Percentiles rank a stretch among this genome's conserved stretches.
These are phyloP conservation scores for Phytophthora fragariaefolia DNA, from an alignment of 352 stramenopile genomes.

Conservation along the genomic window DNA sequence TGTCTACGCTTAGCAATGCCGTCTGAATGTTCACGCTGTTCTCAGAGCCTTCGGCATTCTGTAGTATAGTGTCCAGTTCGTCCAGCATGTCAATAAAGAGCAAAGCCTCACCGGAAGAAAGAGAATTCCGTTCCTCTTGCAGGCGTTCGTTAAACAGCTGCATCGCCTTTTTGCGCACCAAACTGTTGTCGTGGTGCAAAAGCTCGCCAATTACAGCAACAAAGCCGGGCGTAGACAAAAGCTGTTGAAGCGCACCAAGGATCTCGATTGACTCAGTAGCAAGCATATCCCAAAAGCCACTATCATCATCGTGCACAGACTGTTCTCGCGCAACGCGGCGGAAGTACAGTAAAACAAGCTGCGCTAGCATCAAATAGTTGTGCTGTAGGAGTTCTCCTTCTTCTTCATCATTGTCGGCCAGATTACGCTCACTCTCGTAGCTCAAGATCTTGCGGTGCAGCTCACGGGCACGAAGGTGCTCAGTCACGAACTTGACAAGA, in stretches of 20 bases:
- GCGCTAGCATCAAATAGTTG: constrained; percentile 80
- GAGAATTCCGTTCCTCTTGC: constrained; percentile 61
- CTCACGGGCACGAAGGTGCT: constrained; percentile 68
- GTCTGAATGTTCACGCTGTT: constrained; percentile 86
- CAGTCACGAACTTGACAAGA: constrained; percentile 72
- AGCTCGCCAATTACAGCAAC: constrained; percentile 86
- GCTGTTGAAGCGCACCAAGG: constrained; percentile 76
- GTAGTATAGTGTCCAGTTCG: constrained; percentile 76
- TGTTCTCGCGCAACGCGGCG: constrained; percentile 76
- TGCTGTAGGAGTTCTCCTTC: constrained; percentile 67
- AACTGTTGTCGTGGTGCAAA: constrained; percentile 84
- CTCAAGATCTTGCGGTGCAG: constrained; percentile 79
- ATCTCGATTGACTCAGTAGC: constrained; percentile 74
- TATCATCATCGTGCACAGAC: constrained; percentile 55
- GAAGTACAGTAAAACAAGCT: constrained; percentile 85
- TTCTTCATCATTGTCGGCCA: constrained; percentile 49
- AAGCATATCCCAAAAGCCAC: constrained; percentile 65
- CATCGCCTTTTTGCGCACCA: constrained; percentile 91
- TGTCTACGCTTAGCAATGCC: constrained; percentile 83
- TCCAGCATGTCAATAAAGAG: constrained; percentile 91
- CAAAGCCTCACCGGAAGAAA: constrained; percentile 75
- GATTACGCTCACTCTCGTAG: constrained; percentile 49
- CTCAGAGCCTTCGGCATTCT: constrained; percentile 61
- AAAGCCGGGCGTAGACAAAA: constrained; percentile 87
- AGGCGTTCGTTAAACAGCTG: constrained; percentile 90